phyloP scores from a whole-genome alignment of 768 basidiomycete species.

The Tylopilus plumbeoviolaceoides region DNA sequence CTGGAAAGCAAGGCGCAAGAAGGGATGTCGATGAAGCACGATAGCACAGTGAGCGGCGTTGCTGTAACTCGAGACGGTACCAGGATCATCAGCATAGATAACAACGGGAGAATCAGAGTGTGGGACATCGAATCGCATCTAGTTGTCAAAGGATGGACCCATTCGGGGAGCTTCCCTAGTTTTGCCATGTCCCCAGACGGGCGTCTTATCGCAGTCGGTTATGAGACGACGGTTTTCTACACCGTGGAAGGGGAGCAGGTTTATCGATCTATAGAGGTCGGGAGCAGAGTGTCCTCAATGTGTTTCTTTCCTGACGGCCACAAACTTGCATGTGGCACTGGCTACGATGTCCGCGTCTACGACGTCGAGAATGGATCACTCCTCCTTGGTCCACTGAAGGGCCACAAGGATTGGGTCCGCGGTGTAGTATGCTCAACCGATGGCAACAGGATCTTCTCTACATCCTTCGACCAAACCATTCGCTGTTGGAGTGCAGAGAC shows the following conservation, averaged over 20 bases:
- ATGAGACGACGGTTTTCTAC: neutral
- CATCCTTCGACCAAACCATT: neutral
- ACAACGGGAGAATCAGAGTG: neutral
- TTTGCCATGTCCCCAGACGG: neutral
- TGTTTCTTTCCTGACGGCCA: neutral
- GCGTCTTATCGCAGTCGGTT: neutral
- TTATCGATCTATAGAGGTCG: neutral
- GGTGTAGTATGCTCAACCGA: constrained; percentile 12
- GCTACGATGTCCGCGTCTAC: neutral
- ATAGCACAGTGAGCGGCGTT: neutral
- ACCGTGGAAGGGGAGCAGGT: neutral
- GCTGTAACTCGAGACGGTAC: neutral
- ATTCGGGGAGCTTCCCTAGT: neutral
- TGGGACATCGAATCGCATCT: neutral
- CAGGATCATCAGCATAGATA: neutral
- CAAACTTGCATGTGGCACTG: neutral
- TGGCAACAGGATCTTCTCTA: constrained; percentile 9
- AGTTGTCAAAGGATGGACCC: neutral
- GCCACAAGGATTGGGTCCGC: neutral
- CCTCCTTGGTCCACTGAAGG: neutral
- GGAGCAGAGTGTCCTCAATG: neutral
- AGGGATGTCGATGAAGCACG: neutral
- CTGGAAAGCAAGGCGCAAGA: neutral
- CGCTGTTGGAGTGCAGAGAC: constrained; percentile 5
- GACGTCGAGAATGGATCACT: neutral